A percentile compares a stretch with the other conserved stretches of the same genome.
These are phyloP conservation scores for Coniochaeta sp. DNA, from an alignment of 2,329 filamentous ascomycete species.

Conservation along the genomic window DNA sequence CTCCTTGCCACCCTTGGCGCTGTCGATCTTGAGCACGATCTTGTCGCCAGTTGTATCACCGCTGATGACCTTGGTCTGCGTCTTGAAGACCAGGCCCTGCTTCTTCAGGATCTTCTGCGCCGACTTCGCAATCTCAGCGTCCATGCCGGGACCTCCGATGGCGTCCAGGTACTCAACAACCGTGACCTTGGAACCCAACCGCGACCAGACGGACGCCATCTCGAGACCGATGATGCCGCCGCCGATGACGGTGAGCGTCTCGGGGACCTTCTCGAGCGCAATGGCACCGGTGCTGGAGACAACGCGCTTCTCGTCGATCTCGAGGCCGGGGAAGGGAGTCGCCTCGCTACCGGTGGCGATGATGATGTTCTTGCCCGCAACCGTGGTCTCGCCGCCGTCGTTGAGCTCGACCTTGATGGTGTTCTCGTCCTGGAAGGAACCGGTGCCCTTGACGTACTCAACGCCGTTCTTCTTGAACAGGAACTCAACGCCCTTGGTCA, in stretches of 20 bases:
- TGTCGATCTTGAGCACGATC: slow-evolving; percentile 78
- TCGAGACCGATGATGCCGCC: slow-evolving; percentile 98
- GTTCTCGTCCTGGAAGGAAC: slow-evolving; percentile 79
- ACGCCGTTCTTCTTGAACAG: slow-evolving; percentile 99
- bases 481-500: slow-evolving; percentile 98
- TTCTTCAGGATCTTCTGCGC: slow-evolving; percentile 89
- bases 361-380: slow-evolving; percentile 93
- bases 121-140: slow-evolving; percentile 83
- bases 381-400: slow-evolving; percentile 82
- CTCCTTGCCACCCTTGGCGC: slow-evolving; percentile 92
- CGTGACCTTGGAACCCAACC: slow-evolving; percentile 88
- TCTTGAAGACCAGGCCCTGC: slow-evolving; percentile 98
- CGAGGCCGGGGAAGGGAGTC: slow-evolving; percentile 91
- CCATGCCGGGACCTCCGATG: slow-evolving; percentile 98
- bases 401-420: slow-evolving; percentile 85
- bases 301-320: slow-evolving; percentile 95
- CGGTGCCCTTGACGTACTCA: slow-evolving; percentile 93
- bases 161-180: slow-evolving; percentile 95
- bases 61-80: slow-evolving; percentile 86
- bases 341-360: slow-evolving; percentile 95
- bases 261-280: slow-evolving; percentile 80
- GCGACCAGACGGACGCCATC: slow-evolving; percentile 97
- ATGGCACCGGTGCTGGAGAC: slow-evolving; percentile 95
- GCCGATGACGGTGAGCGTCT: slow-evolving; percentile 95
- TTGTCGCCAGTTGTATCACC: slow-evolving; percentile 74